Percentiles rank a stretch among this genome's conserved stretches.
phyloP scores from a whole-genome alignment of 768 basidiomycete species.

The Flagelloscypha sp. region DNA sequence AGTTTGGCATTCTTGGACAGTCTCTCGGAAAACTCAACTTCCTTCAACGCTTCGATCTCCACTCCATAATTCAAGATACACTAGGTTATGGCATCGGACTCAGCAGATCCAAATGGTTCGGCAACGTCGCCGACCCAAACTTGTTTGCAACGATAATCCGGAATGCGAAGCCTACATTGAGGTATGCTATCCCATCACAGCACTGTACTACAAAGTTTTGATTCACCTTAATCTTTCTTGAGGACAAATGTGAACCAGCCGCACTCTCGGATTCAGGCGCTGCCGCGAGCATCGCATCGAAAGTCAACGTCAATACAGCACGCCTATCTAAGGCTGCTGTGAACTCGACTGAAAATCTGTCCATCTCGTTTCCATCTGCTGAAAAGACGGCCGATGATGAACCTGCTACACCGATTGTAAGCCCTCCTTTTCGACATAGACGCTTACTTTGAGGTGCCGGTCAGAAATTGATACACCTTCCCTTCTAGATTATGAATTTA shows the following conservation, averaged over 20 bases:
- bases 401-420: constrained; percentile 9
- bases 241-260: constrained; percentile 11
- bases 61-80: not conserved
- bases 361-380: constrained; percentile 10
- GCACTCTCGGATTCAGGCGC: constrained; percentile 9
- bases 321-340: constrained; percentile 6
- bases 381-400: constrained; percentile 5
- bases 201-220: not conserved
- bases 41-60: constrained; percentile 10
- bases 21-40: constrained; percentile 12
- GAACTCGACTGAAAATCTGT: constrained; percentile 5
- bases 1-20: constrained; percentile 9
- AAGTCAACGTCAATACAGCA: constrained; percentile 5
- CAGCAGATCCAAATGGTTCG: constrained; percentile 9
- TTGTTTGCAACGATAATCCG: constrained; percentile 8
- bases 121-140: constrained; percentile 9
- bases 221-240: too few relatives aligned
- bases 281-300: constrained; percentile 9
- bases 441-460: not conserved
- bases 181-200: not conserved
- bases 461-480: too few relatives aligned
- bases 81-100: constrained; percentile 11
- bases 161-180: constrained; percentile 10
- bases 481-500: constrained; percentile 10
- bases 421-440: not conserved